Evolutionary conservation across 164 flowering plant genomes (phyloP), one percentile per base, ranked within the genome.

Genomic region (Vitis amurensis): DNA sequence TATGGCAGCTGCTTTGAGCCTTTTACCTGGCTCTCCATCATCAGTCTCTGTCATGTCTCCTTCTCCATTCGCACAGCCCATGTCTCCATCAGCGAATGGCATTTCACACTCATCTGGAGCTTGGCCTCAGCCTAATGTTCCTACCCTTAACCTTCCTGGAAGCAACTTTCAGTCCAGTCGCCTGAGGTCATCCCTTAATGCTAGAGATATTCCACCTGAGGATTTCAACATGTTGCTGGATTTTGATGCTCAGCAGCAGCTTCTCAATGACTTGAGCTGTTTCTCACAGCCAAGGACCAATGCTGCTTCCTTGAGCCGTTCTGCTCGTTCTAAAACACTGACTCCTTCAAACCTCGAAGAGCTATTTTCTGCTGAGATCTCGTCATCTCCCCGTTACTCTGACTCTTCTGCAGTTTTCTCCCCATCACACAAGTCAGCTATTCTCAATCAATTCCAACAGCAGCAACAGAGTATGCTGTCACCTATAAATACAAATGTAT

Each of bases 121-220:
- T 8, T 91, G 97, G 98, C 85, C 92, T 8, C 97, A 83, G 68
- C 95, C 85, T 8, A 88, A 87, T 71, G 91, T 89, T 11, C 98
- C 98, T 14, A 72, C 93, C 9, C 74, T 94, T 76, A 92, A 87
- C 81, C 89, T 94, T 8, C 97, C 98, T 9, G 97, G 94, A 63
- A 86, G 95, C 88, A 89, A 84, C 83, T 78, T 88, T 63, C 97
- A 94, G 70, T 89, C 94, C 2, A 94, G 99, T 64, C 90, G 99
- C 15, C 66, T 94, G 71, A 85, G 99, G 68, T 89, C 96, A 50
- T 91, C 99, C 23, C 77, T 92, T 30, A 83, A 79, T 77, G 99
- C 99, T 1, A 80, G 99, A 79, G 99, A 92, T 68, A 83, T 91
- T 29, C 85, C 77, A 0, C 59, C 77, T 2, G 94, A 86, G 13